Percentiles rank a stretch among this genome's conserved stretches.
Conservation (phyloP, 2,329 filamentous ascomycete species). For the Coniochaeta sp. region DNA sequence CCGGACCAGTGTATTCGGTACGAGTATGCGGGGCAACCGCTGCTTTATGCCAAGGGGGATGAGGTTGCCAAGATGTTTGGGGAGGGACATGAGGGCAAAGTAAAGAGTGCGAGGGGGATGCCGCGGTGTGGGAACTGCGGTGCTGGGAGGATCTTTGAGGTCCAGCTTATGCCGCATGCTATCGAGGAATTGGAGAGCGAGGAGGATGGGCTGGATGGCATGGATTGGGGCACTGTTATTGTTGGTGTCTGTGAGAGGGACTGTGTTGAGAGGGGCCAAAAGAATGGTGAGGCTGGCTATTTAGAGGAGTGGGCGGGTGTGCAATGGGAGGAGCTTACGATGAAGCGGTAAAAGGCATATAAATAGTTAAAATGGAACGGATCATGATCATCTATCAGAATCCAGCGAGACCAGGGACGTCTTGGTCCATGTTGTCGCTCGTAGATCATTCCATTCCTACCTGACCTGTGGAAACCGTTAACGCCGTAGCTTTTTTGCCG, state of each 20-base stretch:
- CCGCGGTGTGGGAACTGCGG: slow-evolving; percentile 75
- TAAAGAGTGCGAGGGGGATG: slow-evolving; percentile 37
- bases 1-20: slow-evolving; percentile 78
- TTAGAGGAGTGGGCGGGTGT: slow-evolving; percentile 96
- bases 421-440: background rate
- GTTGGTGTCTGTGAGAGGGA: slow-evolving; percentile 77
- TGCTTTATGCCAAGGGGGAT: slow-evolving; percentile 78
- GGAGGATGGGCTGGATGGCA: slow-evolving; percentile 66
- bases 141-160: slow-evolving; percentile 71
- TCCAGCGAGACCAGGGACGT: background rate
- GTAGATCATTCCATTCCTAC: slow-evolving; percentile 6
- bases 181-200: slow-evolving; percentile 84
- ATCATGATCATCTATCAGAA: background rate
- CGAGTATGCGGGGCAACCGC: slow-evolving; percentile 62
- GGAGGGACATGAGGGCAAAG: slow-evolving; percentile 10
- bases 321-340: slow-evolving; percentile 80
- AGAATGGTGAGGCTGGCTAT: slow-evolving; percentile 63
- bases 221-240: slow-evolving; percentile 97
- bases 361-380: background rate
- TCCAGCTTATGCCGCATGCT: slow-evolving; percentile 85
- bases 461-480: slow-evolving; percentile 12
- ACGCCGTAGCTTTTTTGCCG: slow-evolving; percentile 19
- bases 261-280: slow-evolving; percentile 55
- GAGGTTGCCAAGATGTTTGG: slow-evolving; percentile 58
- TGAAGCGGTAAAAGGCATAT: slow-evolving; percentile 16